Percentiles rank a stretch among this genome's conserved stretches.
Conservation (phyloP, 1,284 basidiomycete genomes). For the Volvariella volvacea region DNA sequence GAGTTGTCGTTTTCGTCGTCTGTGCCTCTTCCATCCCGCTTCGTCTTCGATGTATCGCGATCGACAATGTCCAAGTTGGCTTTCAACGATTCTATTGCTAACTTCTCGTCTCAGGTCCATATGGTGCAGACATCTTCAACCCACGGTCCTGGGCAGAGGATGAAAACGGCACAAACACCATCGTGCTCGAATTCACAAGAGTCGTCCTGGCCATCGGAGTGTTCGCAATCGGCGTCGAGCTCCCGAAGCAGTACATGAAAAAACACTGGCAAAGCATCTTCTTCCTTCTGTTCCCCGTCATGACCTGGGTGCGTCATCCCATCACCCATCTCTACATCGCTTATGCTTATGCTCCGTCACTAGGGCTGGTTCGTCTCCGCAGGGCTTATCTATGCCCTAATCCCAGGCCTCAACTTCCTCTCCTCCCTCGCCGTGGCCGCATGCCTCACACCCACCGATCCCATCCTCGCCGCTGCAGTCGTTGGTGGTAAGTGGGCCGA, state of each 20-base stretch:
- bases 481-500: slow-evolving; percentile 98
- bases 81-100: too few species aligned
- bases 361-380: slow-evolving; percentile 91
- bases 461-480: slow-evolving; percentile 84
- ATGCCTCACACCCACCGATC: slow-evolving; percentile 95
- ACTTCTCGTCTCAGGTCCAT: slow-evolving; percentile 53
- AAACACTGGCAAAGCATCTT: slow-evolving; percentile 87
- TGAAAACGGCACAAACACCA: slow-evolving; percentile 52
- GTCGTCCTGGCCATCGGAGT: slow-evolving; percentile 96
- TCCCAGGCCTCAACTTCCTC: slow-evolving; percentile 83
- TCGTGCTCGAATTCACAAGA: slow-evolving; percentile 90
- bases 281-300: slow-evolving; percentile 84
- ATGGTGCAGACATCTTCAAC: slow-evolving; percentile 81
- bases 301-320: slow-evolving; percentile 68
- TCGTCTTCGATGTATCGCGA: slow-evolving; percentile 11
- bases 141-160: slow-evolving; percentile 77
- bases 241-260: slow-evolving; percentile 90
- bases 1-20: neutral
- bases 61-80: neutral
- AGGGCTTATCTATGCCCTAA: slow-evolving; percentile 82
- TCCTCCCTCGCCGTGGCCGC: slow-evolving; percentile 87
- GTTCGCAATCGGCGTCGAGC: slow-evolving; percentile 95
- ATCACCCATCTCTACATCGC: neutral
- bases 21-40: neutral
- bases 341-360: slow-evolving; percentile 1